Evolutionary conservation across 2,329 filamentous ascomycete genomes (phyloP), one percentile per base, ranked within the genome.

Genomic region (Epichloe elymi): DNA sequence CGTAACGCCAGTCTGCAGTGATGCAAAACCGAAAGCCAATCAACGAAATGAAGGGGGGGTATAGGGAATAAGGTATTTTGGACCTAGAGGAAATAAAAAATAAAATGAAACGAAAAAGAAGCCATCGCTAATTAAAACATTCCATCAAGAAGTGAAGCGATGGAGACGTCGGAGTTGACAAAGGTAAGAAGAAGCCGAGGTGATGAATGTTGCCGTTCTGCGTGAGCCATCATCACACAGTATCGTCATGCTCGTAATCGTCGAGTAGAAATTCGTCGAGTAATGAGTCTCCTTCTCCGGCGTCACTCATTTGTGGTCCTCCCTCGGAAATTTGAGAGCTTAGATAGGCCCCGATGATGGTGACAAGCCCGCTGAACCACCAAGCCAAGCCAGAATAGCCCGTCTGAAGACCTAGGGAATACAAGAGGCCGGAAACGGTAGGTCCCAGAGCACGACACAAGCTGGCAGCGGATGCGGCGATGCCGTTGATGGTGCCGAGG

Each of bases 301-400:
- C 62, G 39, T 60, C 60, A 54, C 63, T 69, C 50, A 72, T 67
- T 47, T 73, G 69, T 50, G 70, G 66, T 12, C 65, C 71, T 14
- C 76, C 73, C 60, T 91, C 86, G 37, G 80, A 80, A 67, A 96
- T 86, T 63, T 80, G 81, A 53, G 88, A 74, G 65, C 85, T 87
- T 60, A 93, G 73, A 48, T 86, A 69, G 2, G 85, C 87, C 44
- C 90, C 93, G 14, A 81, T 66, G 11, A 88, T 68, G 36, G 88
- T 87, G 35, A 96, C 80, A 3, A 85, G 60, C 8, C 85, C 88
- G 57, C 85, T 90, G 55, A 82, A 83, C 93, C 93, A 98, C 91
- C 93, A 98, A 0, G 89, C 85, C 36, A 96, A 74, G 19, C 89
- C 89, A 4, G 89, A 91, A 64, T 88, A 91, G 37, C 90, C 89